Conservation (phyloP, 2,329 filamentous ascomycete species). For the Epichloe gansuensis region DNA sequence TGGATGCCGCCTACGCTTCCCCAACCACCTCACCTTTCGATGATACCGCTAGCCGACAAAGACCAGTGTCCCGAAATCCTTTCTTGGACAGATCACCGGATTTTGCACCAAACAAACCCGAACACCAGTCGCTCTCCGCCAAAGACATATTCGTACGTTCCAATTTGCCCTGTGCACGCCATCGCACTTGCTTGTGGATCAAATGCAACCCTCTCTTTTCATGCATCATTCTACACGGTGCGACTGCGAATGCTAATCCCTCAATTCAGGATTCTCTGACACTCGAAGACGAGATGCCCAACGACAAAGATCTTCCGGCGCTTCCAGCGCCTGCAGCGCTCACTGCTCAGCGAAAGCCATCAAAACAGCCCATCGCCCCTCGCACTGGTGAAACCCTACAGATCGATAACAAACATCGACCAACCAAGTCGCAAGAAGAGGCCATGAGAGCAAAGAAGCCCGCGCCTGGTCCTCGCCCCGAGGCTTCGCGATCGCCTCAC, state of each 20-base stretch:
- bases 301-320: conserved; percentile 5
- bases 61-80: conserved; percentile 60
- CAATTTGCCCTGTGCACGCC: neutral
- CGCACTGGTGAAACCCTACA: conserved; percentile 31
- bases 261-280: conserved; percentile 50
- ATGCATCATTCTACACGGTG: no score
- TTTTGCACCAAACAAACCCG: conserved; percentile 36
- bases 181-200: neutral
- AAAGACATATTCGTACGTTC: conserved; percentile 67
- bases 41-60: conserved; percentile 34
- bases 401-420: conserved; percentile 36
- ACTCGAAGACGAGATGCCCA: conserved; percentile 44
- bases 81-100: conserved; percentile 50
- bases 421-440: conserved; percentile 54
- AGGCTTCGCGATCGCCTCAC: conserved; percentile 25
- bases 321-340: conserved; percentile 23
- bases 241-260: conserved; percentile 1
- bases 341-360: conserved; percentile 25
- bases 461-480: conserved; percentile 18
- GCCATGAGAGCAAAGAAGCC: conserved; percentile 37
- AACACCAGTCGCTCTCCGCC: conserved; percentile 37
- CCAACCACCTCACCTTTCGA: conserved; percentile 45
- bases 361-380: conserved; percentile 13
- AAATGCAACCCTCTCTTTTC: neutral
- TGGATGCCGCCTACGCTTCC: conserved; percentile 21